phyloP scores from a whole-genome alignment of 2,329 filamentous ascomycete species.

The Spiromastix sp. region DNA sequence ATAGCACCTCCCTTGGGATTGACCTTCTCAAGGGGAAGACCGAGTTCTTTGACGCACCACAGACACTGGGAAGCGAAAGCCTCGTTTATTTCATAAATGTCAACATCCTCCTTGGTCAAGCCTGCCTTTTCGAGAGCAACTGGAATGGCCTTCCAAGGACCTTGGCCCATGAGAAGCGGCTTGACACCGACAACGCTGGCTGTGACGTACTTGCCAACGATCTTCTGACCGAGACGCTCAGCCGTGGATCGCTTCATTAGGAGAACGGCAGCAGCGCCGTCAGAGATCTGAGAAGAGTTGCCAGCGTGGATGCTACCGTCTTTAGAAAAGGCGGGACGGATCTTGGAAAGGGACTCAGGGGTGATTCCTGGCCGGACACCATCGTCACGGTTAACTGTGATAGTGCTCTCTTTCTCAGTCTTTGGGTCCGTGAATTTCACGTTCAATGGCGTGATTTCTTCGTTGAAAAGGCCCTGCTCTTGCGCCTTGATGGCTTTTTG shows the following conservation, averaged over 20 bases:
- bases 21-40: constrained; percentile 73
- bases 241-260: constrained; percentile 92
- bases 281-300: constrained; percentile 90
- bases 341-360: constrained; percentile 78
- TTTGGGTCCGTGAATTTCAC: constrained; percentile 88
- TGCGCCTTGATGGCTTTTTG: constrained; percentile 76
- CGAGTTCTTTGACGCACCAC: constrained; percentile 84
- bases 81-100: constrained; percentile 99
- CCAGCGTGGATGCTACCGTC: constrained; percentile 91
- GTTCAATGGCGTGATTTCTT: constrained; percentile 79
- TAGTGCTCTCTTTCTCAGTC: constrained; percentile 70
- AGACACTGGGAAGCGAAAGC: constrained; percentile 92
- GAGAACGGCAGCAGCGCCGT: constrained; percentile 89
- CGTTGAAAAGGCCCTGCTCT: constrained; percentile 76
- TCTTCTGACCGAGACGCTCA: constrained; percentile 73
- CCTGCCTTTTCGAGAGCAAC: constrained; percentile 81
- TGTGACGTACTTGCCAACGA: constrained; percentile 85
- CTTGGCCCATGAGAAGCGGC: constrained; percentile 90
- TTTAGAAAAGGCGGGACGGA: constrained; percentile 80
- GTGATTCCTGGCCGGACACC: constrained; percentile 81
- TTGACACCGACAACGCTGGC: constrained; percentile 80
- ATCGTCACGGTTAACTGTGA: constrained; percentile 78
- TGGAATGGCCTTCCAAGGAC: constrained; percentile 92
- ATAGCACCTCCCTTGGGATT: constrained; percentile 97
- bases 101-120: constrained; percentile 78